Base-by-base conservation (phyloP, 176 grass and related monocot species). In the Bonia amplexicaulis region DNA sequence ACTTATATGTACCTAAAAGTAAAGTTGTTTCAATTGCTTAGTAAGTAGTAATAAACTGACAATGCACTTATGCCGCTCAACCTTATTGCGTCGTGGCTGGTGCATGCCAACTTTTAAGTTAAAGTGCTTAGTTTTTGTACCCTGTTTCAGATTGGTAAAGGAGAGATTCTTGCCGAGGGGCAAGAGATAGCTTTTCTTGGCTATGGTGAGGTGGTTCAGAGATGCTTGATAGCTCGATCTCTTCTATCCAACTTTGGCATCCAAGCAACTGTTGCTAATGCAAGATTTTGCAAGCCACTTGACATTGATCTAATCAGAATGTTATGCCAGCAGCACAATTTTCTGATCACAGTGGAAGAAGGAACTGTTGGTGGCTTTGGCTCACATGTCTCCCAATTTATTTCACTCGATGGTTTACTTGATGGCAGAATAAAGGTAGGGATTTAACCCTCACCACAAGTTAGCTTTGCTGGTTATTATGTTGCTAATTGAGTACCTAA, bases 241-340 rank as follows among this genome's bases (percentile, higher is more conserved):
- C 83, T 95, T 65, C 85, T 95, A 70, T 83, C 84, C 53, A 85
- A 79, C 57, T 87, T 95, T 73, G 93, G 90, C 78, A 88, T 92
- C 72, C 87, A 88, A 27, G 88, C 87, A 8, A 95, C 93, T 47
- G 88, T 95, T 77, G 90, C 93, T 33, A 92, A 83, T 84, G 90
- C 90, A 8, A 89, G 90, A 77, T 95, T 95, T 81, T 95, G 93
- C 90, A 95, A 95, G 63, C 93, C 93, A 55, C 87, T 95, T 67
- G 93, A 95, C 75, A 83, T 95, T 44, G 88, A 95, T 57, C 82
- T 95, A 44, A 89, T 95, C 40, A 81, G 93, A 85, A 58, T 35
- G 23, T 61, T 95, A 81, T 95, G 93, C 20, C 61, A 64, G 60
- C 85, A 92, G 42, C 93, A 95, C 19, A 62, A 82, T 60, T 92